phyloP scores from a whole-genome alignment of 352 stramenopile genomes.

The Phytophthora citricola region DNA sequence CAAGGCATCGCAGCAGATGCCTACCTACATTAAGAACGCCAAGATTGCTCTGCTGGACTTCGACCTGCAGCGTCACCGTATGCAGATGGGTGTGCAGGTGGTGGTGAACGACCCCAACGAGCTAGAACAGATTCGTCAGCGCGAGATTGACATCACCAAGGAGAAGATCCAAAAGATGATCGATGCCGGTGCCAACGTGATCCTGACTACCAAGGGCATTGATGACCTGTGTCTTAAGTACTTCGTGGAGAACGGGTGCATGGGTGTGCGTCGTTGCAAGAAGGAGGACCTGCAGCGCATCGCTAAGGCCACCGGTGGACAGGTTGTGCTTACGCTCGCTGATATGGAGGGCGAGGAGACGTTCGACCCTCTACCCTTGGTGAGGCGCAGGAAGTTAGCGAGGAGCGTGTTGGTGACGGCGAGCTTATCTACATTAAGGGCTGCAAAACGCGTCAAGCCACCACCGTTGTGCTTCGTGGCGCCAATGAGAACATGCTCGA shows the following conservation, averaged over 20 bases:
- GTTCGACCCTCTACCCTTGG: constrained; percentile 96
- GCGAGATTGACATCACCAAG: constrained; percentile 99
- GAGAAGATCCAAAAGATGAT: constrained; percentile 99
- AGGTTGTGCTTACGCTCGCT: constrained; percentile 97
- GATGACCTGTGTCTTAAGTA: constrained; percentile 99
- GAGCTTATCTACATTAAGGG: constrained; percentile 99
- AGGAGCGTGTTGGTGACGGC: constrained; percentile 98
- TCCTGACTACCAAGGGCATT: constrained; percentile 99
- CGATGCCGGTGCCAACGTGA: constrained; percentile 97
- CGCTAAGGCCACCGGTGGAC: constrained; percentile 97
- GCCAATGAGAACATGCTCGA: constrained; percentile 99
- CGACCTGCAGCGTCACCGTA: constrained; percentile 98
- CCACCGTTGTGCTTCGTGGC: constrained; percentile 98
- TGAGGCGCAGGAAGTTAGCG: constrained; percentile 92
- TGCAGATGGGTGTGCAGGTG: constrained; percentile 96
- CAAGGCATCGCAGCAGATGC: constrained; percentile 98
- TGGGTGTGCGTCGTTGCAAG: constrained; percentile 97
- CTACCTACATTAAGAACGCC: constrained; percentile 92
- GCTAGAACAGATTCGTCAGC: constrained; percentile 98
- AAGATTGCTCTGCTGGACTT: constrained; percentile 99
- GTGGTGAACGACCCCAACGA: constrained; percentile 94
- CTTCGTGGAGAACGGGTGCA: constrained; percentile 98
- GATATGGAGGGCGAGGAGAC: constrained; percentile 99
- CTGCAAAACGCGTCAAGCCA: constrained; percentile 93
- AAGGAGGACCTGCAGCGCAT: constrained; percentile 99